These are phyloP conservation scores for Ceratobasidium sp. DNA, from an alignment of 1,284 basidiomycete species.

Conservation along the genomic window DNA sequence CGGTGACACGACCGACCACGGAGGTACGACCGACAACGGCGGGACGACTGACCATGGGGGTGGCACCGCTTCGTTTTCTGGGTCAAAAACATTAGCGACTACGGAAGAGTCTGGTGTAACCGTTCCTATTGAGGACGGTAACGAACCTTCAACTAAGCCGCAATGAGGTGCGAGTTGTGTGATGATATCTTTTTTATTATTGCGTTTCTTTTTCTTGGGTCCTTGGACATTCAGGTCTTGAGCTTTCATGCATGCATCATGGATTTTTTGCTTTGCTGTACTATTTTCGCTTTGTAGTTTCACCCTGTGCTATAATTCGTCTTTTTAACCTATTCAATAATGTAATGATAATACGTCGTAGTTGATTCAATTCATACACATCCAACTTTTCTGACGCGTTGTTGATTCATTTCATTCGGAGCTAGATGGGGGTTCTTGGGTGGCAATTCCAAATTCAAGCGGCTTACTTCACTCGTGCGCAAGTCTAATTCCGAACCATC, in stretches of 20 bases:
- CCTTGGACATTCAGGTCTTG: conserved; percentile 44
- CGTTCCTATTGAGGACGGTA: neutral
- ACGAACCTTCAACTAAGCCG: conserved; percentile 13
- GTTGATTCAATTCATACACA: neutral
- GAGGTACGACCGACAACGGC: too few relatives aligned
- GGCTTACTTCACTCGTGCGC: conserved; percentile 13
- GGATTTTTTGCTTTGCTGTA: conserved; percentile 44
- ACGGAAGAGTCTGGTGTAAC: conserved; percentile 22
- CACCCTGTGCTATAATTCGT: conserved; percentile 8
- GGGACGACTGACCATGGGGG: neutral
- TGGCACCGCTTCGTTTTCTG: conserved; percentile 23
- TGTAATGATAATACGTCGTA: conserved; percentile 30
- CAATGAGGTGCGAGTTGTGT: neutral
- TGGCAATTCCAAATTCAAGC: neutral
- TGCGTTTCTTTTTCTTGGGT: conserved; percentile 23
- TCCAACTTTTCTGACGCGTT: conserved; percentile 12
- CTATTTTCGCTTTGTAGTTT: conserved; percentile 14
- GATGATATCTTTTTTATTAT: conserved; percentile 28
- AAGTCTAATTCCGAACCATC: neutral
- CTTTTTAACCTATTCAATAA: conserved; percentile 10
- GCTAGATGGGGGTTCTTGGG: neutral
- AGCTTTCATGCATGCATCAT: conserved; percentile 20
- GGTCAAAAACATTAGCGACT: conserved; percentile 4
- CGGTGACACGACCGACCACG: too few relatives aligned
- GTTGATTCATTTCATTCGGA: conserved; percentile 7